Conservation (phyloP, 108 stramenopile genomes). For the Nitzschia sp. region DNA sequence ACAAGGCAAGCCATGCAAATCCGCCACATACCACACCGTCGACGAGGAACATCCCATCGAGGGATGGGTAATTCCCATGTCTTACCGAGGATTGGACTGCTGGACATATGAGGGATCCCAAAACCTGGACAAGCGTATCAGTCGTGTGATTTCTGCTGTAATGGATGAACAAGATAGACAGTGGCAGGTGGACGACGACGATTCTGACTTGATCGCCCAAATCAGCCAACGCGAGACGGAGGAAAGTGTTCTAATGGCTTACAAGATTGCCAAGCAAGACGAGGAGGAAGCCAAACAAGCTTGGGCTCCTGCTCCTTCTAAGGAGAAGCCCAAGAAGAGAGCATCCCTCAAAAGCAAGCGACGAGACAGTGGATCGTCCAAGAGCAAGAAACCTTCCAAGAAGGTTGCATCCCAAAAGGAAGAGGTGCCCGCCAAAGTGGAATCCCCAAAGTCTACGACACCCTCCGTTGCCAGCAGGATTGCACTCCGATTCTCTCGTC, state of each 20-base stretch:
- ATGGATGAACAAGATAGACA: not conserved
- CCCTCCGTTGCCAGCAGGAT: too few species aligned
- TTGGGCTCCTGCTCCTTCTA: too few species aligned
- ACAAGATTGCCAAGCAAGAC: not conserved
- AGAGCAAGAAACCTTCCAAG: too few species aligned
- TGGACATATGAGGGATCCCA: not conserved
- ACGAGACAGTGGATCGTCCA: too few species aligned
- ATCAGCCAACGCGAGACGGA: not conserved
- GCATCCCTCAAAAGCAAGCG: too few species aligned
- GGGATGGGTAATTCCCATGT: not conserved
- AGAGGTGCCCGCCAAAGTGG: too few species aligned
- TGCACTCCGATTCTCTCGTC: too few species aligned
- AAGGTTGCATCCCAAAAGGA: too few species aligned
- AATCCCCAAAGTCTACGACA: too few species aligned
- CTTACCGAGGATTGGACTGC: conserved; percentile 6
- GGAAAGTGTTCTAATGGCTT: not conserved
- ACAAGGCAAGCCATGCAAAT: conserved; percentile 4
- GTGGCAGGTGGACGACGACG: not conserved
- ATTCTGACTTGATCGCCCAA: not conserved
- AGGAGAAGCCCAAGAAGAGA: too few species aligned
- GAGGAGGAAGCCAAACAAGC: not conserved
- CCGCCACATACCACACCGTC: not conserved
- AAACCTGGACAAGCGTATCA: not conserved
- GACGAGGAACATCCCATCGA: not conserved
- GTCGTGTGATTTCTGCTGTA: not conserved